A percentile compares a stretch with the other conserved stretches of the same genome.
phyloP scores from a whole-genome alignment of 441 rosid species.

The Euphorbia celastroides region DNA sequence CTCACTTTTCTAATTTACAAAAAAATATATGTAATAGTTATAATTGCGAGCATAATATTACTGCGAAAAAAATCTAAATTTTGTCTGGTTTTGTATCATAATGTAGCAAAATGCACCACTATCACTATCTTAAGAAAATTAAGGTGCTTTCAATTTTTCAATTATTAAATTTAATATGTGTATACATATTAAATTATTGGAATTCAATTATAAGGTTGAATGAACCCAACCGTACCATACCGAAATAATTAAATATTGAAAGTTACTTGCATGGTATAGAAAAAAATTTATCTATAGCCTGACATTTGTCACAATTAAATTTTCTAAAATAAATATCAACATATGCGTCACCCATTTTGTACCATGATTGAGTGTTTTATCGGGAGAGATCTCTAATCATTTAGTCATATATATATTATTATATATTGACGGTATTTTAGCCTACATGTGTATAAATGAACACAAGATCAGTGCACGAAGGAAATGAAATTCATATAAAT shows the following conservation, averaged over 20 bases:
- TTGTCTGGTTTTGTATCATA: background rate
- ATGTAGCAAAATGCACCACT: background rate
- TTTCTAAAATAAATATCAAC: background rate
- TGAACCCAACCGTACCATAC: background rate
- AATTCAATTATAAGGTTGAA: slow-evolving; percentile 4
- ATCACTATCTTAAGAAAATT: background rate
- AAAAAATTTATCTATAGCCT: background rate
- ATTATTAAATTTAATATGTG: slow-evolving; percentile 3
- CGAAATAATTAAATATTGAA: background rate
- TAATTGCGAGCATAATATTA: background rate
- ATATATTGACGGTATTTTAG: too few relatives aligned
- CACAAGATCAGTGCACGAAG: too few relatives aligned
- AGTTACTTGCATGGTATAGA: background rate
- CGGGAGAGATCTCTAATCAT: slow-evolving; percentile 13
- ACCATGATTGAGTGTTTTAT: slow-evolving; percentile 7
- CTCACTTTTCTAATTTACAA: background rate
- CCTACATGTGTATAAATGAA: too few relatives aligned
- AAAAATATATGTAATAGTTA: background rate
- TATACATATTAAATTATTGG: too few relatives aligned
- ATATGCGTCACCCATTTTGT: background rate
- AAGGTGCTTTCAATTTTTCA: slow-evolving; percentile 1
- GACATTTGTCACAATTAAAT: slow-evolving; percentile 10
- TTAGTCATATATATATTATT: too few relatives aligned
- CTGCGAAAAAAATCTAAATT: slow-evolving; percentile 7
- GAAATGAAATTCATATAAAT: too few relatives aligned